Conservation (phyloP, 2,329 filamentous ascomycete species). For the Furcasterigmium furcatum region DNA sequence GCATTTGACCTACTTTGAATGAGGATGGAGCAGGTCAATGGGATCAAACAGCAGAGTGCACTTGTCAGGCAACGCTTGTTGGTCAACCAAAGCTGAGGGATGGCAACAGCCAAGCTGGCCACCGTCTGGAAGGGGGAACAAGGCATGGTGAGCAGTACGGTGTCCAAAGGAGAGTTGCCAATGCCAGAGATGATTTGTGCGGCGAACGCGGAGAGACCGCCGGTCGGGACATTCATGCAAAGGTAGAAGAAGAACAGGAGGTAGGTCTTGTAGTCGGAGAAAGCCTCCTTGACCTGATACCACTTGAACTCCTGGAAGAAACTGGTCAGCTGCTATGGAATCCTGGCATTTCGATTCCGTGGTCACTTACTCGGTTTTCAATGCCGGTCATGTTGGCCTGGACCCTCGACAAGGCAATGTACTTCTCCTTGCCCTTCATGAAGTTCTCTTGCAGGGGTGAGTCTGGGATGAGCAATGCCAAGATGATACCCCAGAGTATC, state of each 20-base stretch:
- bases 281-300: slow-evolving; percentile 26
- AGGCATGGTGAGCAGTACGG: slow-evolving; percentile 14
- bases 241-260: slow-evolving; percentile 21
- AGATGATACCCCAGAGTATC: slow-evolving; percentile 20
- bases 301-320: slow-evolving; percentile 15
- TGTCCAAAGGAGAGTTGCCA: slow-evolving; percentile 44
- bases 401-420: slow-evolving; percentile 24
- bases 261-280: slow-evolving; percentile 27
- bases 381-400: slow-evolving; percentile 29
- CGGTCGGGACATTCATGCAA: slow-evolving; percentile 21
- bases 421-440: not conserved
- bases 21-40: slow-evolving; percentile 4
- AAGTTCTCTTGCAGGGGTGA: slow-evolving; percentile 14
- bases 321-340: fast-evolving
- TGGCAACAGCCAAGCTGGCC: not conserved
- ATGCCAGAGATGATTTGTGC: slow-evolving; percentile 50
- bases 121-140: not conserved
- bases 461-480: slow-evolving; percentile 16
- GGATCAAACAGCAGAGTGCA: slow-evolving; percentile 9
- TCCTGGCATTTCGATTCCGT: not conserved
- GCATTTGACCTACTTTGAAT: not conserved
- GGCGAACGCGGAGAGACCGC: slow-evolving; percentile 34
- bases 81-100: slow-evolving; percentile 9
- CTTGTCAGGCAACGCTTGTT: slow-evolving; percentile 9
- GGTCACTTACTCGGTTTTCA: slow-evolving; percentile 16